Evolutionary conservation across 2,329 filamentous ascomycete species (phyloP), one percentile per base, ranked within the genome.

Genomic region (Albifimbria verrucaria): DNA sequence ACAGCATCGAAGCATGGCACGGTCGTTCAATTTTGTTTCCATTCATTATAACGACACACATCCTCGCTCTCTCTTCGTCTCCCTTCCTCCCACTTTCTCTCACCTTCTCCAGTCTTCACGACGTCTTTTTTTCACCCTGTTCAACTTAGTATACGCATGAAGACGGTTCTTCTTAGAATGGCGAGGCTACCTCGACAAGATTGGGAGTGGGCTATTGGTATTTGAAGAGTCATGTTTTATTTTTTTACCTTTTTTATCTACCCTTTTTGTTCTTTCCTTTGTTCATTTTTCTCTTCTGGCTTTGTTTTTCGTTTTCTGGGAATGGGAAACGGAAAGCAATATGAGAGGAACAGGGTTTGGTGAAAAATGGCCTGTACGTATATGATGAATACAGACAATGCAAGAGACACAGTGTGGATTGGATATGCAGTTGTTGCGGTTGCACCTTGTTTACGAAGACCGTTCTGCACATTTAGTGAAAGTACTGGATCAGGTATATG

Each of bases 121-220:
- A 39, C 32, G 18, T 39, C 18, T 54, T 58, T 53, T 47, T 52
- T n/a, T n/a, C n/a, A n/a, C 42, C 18, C 10, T 51, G 57, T 52
- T 49, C 47, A 47, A 44, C 54, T 52, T 49, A 60, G 57, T 63
- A 64, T 51, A 62, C 57, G 59, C 36, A 59, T 57, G 59, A 52
- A 54, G 53, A 56, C 53, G 60, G 52, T 43, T n/a, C n/a, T 56
- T 43, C 32, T 62, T 59, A 62, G 61, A 62, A 42, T 28, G 49
- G 32, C 32, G 46, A 47, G 44, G 49, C 41, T 12, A 23, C 44
- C 44, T 48, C 47, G 43, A 51, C 20, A 44, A 41, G 21, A 52
- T 43, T n/a, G n/a, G 15, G 32, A 39, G 5, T 12, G 32, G 32
- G 11, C 18, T 39, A n/a, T 12, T 12, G 4, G 15, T 39, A 17